A percentile compares a stretch with the other conserved stretches of the same genome.
Conservation (phyloP, 1,139 yeast species). For the Pichia sp. region DNA sequence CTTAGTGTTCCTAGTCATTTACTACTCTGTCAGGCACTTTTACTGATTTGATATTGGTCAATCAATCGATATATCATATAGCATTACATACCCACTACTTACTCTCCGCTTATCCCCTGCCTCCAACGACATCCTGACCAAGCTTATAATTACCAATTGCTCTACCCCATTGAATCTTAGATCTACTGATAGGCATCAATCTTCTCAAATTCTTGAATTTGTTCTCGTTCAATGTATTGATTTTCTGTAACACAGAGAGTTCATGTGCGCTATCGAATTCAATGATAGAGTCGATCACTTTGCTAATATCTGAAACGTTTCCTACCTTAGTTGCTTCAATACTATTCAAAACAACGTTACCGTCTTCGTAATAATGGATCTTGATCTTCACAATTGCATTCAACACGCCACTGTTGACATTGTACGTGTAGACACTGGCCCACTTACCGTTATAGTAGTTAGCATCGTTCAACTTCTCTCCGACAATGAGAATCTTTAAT, state of each 20-base stretch:
- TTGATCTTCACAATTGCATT: conserved; percentile 57
- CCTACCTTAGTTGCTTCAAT: conserved; percentile 27
- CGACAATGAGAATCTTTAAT: conserved; percentile 44
- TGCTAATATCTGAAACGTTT: conserved; percentile 20
- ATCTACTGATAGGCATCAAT: conserved; percentile 83
- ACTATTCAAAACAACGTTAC: conserved; percentile 77
- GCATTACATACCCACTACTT: too few relatives aligned
- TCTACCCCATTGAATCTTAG: conserved; percentile 92
- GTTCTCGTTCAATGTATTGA: conserved; percentile 67
- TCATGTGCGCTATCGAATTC: conserved; percentile 58
- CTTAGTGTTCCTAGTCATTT: conserved; percentile 54
- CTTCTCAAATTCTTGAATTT: conserved; percentile 82
- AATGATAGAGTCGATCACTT: conserved; percentile 46
- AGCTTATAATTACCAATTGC: conserved; percentile 85
- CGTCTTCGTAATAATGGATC: conserved; percentile 93
- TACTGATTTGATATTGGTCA: conserved; percentile 13
- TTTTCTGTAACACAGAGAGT: conserved; percentile 51
- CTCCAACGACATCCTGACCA: conserved; percentile 70
- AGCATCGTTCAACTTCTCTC: conserved; percentile 63
- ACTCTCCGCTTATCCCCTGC: conserved; percentile 22
- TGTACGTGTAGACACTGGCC: conserved; percentile 58
- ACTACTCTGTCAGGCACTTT: conserved; percentile 55
- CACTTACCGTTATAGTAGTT: conserved; percentile 92
- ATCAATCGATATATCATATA: too few relatives aligned
- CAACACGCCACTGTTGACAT: conserved; percentile 30